Evolutionary conservation across 148 eudicot genomes (phyloP).

Genomic region (Gaultheria prostrata): DNA sequence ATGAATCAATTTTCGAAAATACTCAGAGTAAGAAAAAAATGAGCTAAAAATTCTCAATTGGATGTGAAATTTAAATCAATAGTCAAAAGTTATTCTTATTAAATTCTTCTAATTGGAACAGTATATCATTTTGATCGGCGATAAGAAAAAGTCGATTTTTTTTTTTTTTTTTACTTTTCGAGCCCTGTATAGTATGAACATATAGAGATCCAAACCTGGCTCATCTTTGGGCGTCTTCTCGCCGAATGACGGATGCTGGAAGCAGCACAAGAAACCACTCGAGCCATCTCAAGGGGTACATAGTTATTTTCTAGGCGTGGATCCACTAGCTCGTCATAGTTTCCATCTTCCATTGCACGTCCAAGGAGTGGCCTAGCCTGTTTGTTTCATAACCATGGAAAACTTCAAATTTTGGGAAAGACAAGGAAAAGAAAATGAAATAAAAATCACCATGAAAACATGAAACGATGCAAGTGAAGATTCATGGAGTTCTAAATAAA

Average conservation of each 20-base stretch:
- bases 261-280: conserved; percentile 57
- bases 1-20: too few species aligned
- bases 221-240: conserved; percentile 53
- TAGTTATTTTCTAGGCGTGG: conserved; percentile 30
- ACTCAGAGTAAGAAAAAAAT: neutral
- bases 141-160: too few species aligned
- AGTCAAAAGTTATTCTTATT: neutral
- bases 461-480: neutral
- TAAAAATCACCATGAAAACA: neutral
- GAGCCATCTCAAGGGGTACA: conserved; percentile 41
- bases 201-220: conserved; percentile 37
- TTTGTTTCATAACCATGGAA: neutral
- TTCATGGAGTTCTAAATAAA: neutral
- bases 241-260: conserved; percentile 61
- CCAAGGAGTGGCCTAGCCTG: conserved; percentile 43
- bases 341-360: conserved; percentile 49
- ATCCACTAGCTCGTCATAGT: conserved; percentile 38
- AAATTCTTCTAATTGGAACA: too few species aligned
- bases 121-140: neutral
- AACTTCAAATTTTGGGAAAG: neutral
- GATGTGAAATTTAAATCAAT: neutral
- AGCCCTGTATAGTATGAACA: neutral
- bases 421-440: neutral
- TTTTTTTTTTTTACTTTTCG: neutral
- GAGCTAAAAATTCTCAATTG: neutral